Conservation (phyloP, 1,284 basidiomycete species). For the Apiotrichum sp. region DNA sequence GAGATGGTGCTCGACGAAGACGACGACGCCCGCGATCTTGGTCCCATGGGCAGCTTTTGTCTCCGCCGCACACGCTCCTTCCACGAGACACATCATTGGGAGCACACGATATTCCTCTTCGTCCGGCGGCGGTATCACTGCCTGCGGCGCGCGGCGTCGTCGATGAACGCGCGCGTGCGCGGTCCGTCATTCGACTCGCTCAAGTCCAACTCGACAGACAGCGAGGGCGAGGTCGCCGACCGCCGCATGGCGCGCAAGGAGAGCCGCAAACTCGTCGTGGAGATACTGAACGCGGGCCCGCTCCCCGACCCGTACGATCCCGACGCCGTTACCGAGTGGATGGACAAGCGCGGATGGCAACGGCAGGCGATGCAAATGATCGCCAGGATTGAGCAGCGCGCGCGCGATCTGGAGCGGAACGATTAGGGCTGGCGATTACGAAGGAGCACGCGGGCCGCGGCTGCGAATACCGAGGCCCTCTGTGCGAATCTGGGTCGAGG, state of each 20-base stretch:
- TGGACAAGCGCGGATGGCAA: slow-evolving; percentile 64
- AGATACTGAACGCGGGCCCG: slow-evolving; percentile 10
- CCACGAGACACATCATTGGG: slow-evolving; percentile 43
- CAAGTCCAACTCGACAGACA: slow-evolving; percentile 15
- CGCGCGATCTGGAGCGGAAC: not conserved
- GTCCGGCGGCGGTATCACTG: slow-evolving; percentile 26
- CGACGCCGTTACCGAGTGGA: slow-evolving; percentile 71
- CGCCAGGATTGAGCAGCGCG: not conserved
- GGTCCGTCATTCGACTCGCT: not conserved
- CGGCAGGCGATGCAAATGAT: slow-evolving; percentile 16
- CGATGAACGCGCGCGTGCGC: not conserved
- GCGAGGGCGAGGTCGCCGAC: slow-evolving; percentile 16
- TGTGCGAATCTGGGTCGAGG: too few relatives aligned
- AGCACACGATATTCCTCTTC: slow-evolving; percentile 25
- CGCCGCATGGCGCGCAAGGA: not conserved
- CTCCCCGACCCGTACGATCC: slow-evolving; percentile 51
- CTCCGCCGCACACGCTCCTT: slow-evolving; percentile 2
- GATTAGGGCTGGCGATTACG: too few relatives aligned
- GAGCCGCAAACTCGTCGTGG: slow-evolving; percentile 15
- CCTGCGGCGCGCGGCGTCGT: slow-evolving; percentile 23
- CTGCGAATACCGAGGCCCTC: too few relatives aligned
- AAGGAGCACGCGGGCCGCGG: too few relatives aligned
- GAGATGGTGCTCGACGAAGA: not conserved
- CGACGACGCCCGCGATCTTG: not conserved
- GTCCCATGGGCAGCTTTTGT: not conserved